Evolutionary conservation across 106 monocot species (phyloP), one percentile per base, ranked within the genome.

Genomic region (Allium fistulosum): DNA sequence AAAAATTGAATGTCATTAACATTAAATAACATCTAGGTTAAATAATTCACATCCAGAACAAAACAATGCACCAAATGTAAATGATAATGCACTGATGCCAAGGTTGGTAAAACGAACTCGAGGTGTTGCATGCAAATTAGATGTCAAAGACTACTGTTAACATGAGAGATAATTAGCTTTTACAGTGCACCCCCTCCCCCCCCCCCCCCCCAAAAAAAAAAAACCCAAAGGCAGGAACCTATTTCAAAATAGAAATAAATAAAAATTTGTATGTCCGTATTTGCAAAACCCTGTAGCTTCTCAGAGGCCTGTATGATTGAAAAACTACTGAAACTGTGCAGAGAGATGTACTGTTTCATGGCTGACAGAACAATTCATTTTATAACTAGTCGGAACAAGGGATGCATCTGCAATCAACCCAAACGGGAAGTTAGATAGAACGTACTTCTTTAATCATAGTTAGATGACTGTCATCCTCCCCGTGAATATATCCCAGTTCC

Each of bases 381-480:
- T 4, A 37, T 37, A 37, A 37, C 37, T 37, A 37, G 37, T 37
- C 5, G 37, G 37, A 37, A 37, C 37, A 37, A 37, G 37, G 37
- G 37, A 55, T 15, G 15, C 53, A 11, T 11, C 15, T 12, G 15
- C 53, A 22, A 65, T 22, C 12, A 58, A 55, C 5, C 57, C 16
- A 22, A 66, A 6, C 10, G 49, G 12, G 52, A 53, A 63, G 51
- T 16, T 9, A 52, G 9, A 58, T 63, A 46, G 10, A 63, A 26
- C 17, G 51, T 66, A 93, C 93, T 85, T 93, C 76, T 70, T 37
- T 88, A 55, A 93, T 88, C 26, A 79, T 64, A 51, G 69, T 11
- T 59, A 93, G 70, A 75, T 85, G 81, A 68, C 66, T 65, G 28
- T 74, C 73, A 58, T 85, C 81, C 26, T 83, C 79, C 65, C 93